phyloP scores from a whole-genome alignment of 176 grass and related monocot species.

The Rhipidocladum racemiflorum region DNA sequence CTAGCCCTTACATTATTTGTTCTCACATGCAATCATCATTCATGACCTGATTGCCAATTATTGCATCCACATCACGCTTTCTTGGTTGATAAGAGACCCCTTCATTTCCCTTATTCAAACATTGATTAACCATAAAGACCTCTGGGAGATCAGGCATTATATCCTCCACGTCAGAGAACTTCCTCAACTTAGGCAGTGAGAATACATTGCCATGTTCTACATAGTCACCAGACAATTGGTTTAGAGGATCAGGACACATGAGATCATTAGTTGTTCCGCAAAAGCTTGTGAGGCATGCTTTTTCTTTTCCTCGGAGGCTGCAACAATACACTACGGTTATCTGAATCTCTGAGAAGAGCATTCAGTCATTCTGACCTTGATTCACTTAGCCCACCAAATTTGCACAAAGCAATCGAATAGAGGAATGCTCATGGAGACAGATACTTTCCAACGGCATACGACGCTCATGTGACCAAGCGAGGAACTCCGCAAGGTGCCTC shows the following conservation, averaged over 20 bases:
- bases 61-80: constrained; percentile 34
- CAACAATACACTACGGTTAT: constrained; percentile 73
- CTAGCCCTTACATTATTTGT: constrained; percentile 38
- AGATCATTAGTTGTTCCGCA: constrained; percentile 32
- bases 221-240: constrained; percentile 39
- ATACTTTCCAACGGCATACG: constrained; percentile 61
- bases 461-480: constrained; percentile 54
- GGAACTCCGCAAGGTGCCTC: constrained; percentile 62
- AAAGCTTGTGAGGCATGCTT: constrained; percentile 33
- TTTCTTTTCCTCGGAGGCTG: constrained; percentile 55
- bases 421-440: constrained; percentile 54
- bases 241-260: constrained; percentile 33
- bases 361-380: constrained; percentile 90
- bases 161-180: constrained; percentile 42
- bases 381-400: constrained; percentile 69
- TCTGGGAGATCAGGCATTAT: constrained; percentile 39
- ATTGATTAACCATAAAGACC: constrained; percentile 30
- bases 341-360: constrained; percentile 72
- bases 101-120: constrained; percentile 38
- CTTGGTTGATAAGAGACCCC: constrained; percentile 32
- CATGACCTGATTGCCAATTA: constrained; percentile 19
- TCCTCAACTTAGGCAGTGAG: constrained; percentile 40
- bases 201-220: constrained; percentile 38
- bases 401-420: constrained; percentile 53
- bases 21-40: constrained; percentile 51